Evolutionary conservation across 2,329 filamentous ascomycete species (phyloP).

Genomic region (Neofusicoccum ribis): DNA sequence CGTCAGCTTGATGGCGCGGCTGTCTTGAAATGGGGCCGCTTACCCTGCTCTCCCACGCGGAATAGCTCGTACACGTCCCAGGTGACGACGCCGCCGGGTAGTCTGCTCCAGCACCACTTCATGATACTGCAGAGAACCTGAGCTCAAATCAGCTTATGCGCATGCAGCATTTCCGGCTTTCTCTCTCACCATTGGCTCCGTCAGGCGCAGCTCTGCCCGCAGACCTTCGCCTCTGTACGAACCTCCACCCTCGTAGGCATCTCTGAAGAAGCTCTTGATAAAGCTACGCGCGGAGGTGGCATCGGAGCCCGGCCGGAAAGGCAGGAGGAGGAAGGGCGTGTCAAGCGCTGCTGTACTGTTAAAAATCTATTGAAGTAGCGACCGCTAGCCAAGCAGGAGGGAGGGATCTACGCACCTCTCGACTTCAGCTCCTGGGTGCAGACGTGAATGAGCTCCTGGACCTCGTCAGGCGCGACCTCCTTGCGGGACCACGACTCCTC

Average conservation of each 20-base stretch:
- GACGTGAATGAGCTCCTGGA: slow-evolving; percentile 79
- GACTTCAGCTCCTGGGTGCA: slow-evolving; percentile 92
- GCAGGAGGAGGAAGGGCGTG: slow-evolving; percentile 87
- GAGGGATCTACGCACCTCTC: slow-evolving; percentile 64
- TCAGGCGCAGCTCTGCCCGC: slow-evolving; percentile 83
- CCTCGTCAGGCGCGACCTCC: slow-evolving; percentile 82
- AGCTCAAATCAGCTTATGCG: slow-evolving; percentile 25
- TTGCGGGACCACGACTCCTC: slow-evolving; percentile 84
- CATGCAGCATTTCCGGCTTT: slow-evolving; percentile 6
- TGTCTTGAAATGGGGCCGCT: slow-evolving; percentile 24
- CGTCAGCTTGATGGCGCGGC: slow-evolving; percentile 17
- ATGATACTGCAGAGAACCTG: slow-evolving; percentile 90
- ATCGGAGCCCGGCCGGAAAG: slow-evolving; percentile 91
- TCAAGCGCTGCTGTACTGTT: slow-evolving; percentile 66
- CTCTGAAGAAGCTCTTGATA: slow-evolving; percentile 86
- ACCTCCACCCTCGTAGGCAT: slow-evolving; percentile 58
- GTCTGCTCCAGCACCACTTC: slow-evolving; percentile 98
- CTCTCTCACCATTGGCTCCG: slow-evolving; percentile 80
- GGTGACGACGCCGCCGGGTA: slow-evolving; percentile 86
- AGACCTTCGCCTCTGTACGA: slow-evolving; percentile 67
- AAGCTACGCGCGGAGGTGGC: slow-evolving; percentile 84
- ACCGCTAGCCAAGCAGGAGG: neutral
- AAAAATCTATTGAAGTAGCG: slow-evolving; percentile 11
- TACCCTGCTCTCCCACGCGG: slow-evolving; percentile 90
- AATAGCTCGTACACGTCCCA: slow-evolving; percentile 98